Evolutionary conservation across 306 rosid species (phyloP), one percentile per base, ranked within the genome.

Genomic region (Astragalus membranaceus): DNA sequence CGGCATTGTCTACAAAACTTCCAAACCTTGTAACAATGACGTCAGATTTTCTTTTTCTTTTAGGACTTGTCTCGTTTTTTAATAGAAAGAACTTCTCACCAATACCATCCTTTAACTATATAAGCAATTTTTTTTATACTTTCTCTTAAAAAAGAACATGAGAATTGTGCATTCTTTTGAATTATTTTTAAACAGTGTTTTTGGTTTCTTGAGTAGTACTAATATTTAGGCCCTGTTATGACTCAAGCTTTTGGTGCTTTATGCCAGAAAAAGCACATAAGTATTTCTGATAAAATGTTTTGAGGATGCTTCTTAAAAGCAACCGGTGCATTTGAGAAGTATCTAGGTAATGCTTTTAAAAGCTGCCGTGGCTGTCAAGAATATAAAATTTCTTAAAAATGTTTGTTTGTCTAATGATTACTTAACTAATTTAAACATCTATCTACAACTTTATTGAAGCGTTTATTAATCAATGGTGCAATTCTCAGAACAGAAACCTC

Each of bases 311-410:
- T 15, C 53, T 23, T 39, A 13, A 17, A 53, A 68, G 39, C 51
- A 17, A 43, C 55, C 11, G 10, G 37, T 67, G 15, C 50, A 5
- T 29, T 65, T 49, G 42, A 47, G 10, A 65, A 47, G 35, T 39
- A 61, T 1, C 48, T 20, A 8, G 72, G 32, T 7, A 7, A 16
- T 35, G 47, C 17, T 49, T 67, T 14, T 30, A 7, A 66, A 66
- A 67, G 51, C 62, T 68, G 39, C 41, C 37, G 73, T 68, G 62
- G 51, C 62, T 16, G n/a, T 52, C 36, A 67, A 50, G 29, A 50
- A 67, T 33, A 46, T 35, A 5, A 50, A 11, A 33, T 50, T 51
- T 51, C 59, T 68, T 33, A 8, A 49, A 49, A 46, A 44, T n/a
- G n/a, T n/a, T n/a, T 10, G 2, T 10, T 64, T 43, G 23, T 64